Percentiles rank a stretch among this genome's conserved stretches.
Conservation (phyloP, 2,329 filamentous ascomycete species). For the Trichoderma asperellum region DNA sequence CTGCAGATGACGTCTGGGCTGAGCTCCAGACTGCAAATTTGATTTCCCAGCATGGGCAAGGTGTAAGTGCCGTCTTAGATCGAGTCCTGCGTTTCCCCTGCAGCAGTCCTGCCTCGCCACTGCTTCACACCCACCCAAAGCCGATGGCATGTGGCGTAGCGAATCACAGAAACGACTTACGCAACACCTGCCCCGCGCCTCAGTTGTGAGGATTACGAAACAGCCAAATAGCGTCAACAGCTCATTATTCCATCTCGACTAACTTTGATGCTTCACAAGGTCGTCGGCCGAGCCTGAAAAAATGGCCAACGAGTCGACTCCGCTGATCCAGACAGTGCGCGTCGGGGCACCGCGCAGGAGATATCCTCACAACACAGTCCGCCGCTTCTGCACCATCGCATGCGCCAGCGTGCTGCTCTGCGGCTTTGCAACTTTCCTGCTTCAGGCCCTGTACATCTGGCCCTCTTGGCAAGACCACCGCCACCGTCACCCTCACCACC, state of each 20-base stretch:
- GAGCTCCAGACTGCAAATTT: neutral
- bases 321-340: slow-evolving; percentile 66
- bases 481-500: slow-evolving; percentile 21
- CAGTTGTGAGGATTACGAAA: neutral
- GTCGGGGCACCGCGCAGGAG: slow-evolving; percentile 57
- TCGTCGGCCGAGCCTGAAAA: slow-evolving; percentile 35
- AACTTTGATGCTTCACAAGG: slow-evolving; percentile 27
- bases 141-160: slow-evolving; percentile 14
- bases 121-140: neutral
- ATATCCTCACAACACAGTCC: slow-evolving; percentile 63
- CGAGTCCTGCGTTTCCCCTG: neutral
- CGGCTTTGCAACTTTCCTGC: slow-evolving; percentile 54
- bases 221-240: neutral
- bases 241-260: neutral
- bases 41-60: slow-evolving; percentile 25
- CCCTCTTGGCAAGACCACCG: slow-evolving; percentile 39
- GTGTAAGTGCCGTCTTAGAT: slow-evolving; percentile 24
- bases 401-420: slow-evolving; percentile 58
- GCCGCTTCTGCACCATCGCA: slow-evolving; percentile 68
- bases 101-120: slow-evolving; percentile 15
- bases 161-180: slow-evolving; percentile 17
- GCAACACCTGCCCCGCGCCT: slow-evolving; percentile 22
- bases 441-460: slow-evolving; percentile 51
- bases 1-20: neutral
- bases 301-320: slow-evolving; percentile 61